phyloP scores from a whole-genome alignment of 2,329 filamentous ascomycete genomes.

The Chrysosporium queenslandicum region DNA sequence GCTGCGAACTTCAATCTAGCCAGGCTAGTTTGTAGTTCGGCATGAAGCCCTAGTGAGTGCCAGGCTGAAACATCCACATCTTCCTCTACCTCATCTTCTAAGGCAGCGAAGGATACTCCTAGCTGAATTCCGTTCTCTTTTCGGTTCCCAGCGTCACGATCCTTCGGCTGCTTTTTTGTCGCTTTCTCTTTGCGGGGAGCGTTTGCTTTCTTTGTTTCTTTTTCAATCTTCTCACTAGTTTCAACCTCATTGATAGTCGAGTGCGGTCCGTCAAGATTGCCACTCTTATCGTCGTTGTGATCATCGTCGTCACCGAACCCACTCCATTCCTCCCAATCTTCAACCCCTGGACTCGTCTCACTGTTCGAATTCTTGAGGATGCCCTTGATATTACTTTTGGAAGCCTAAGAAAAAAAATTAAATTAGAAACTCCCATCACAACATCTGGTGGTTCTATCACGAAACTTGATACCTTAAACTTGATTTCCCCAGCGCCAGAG shows the following conservation, averaged over 20 bases:
- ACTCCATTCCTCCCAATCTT: conserved; percentile 50
- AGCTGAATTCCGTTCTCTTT: conserved; percentile 21
- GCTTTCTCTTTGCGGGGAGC: conserved; percentile 24
- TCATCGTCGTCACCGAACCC: conserved; percentile 50
- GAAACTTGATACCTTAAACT: conserved; percentile 31
- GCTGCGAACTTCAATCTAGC: conserved; percentile 68
- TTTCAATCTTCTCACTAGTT: conserved; percentile 19
- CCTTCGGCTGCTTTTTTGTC: conserved; percentile 25
- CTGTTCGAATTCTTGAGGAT: conserved; percentile 19
- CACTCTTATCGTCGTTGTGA: too few relatives aligned
- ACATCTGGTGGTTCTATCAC: background rate
- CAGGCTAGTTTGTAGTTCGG: conserved; percentile 60
- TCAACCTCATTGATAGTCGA: background rate
- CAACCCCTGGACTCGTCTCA: conserved; percentile 16
- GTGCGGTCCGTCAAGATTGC: too few relatives aligned
- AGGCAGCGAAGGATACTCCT: conserved; percentile 30
- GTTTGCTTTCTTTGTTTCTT: conserved; percentile 22
- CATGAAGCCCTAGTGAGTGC: conserved; percentile 62
- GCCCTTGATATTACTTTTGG: conserved; percentile 24
- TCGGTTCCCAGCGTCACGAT: background rate
- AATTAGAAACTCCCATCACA: background rate
- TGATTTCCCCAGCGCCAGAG: conserved; percentile 42
- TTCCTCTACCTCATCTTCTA: conserved; percentile 41
- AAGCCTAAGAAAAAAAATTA: conserved; percentile 24
- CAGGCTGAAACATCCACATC: conserved; percentile 66